Conservation (phyloP, 2,329 filamentous ascomycete species). For the Emergomyces africanus region DNA sequence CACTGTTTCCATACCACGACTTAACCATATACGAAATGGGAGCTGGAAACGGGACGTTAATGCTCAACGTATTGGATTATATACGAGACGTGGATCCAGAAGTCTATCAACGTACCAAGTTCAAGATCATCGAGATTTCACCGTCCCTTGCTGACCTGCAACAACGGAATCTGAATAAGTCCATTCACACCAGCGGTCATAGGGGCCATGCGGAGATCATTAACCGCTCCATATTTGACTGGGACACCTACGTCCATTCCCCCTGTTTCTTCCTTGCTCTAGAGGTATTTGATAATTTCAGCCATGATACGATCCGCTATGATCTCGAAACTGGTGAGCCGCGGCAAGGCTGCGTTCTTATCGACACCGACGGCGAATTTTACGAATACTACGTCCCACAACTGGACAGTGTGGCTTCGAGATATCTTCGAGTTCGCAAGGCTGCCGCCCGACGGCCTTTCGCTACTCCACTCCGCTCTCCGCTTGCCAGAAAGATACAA, state of each 20-base stretch:
- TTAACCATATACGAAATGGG: slow-evolving; percentile 98
- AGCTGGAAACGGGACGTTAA: slow-evolving; percentile 90
- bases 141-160: slow-evolving; percentile 67
- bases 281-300: slow-evolving; percentile 98
- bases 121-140: slow-evolving; percentile 93
- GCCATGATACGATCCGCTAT: slow-evolving; percentile 89
- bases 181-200: slow-evolving; percentile 61
- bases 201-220: slow-evolving; percentile 81
- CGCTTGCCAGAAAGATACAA: slow-evolving; percentile 48
- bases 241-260: slow-evolving; percentile 72
- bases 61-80: slow-evolving; percentile 96
- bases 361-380: slow-evolving; percentile 77
- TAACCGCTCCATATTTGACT: slow-evolving; percentile 91
- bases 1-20: slow-evolving; percentile 89
- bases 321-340: slow-evolving; percentile 67
- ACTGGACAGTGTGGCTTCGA: slow-evolving; percentile 68
- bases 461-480: slow-evolving; percentile 32
- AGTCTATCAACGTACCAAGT: slow-evolving; percentile 87
- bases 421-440: slow-evolving; percentile 74
- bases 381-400: slow-evolving; percentile 80
- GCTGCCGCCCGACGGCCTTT: slow-evolving; percentile 45
- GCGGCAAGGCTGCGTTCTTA: slow-evolving; percentile 76
- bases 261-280: slow-evolving; percentile 97
- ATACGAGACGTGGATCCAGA: slow-evolving; percentile 80
- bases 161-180: slow-evolving; percentile 52